Conservation (phyloP, 2,329 filamentous ascomycete genomes). For the Aspergillus awamori region DNA sequence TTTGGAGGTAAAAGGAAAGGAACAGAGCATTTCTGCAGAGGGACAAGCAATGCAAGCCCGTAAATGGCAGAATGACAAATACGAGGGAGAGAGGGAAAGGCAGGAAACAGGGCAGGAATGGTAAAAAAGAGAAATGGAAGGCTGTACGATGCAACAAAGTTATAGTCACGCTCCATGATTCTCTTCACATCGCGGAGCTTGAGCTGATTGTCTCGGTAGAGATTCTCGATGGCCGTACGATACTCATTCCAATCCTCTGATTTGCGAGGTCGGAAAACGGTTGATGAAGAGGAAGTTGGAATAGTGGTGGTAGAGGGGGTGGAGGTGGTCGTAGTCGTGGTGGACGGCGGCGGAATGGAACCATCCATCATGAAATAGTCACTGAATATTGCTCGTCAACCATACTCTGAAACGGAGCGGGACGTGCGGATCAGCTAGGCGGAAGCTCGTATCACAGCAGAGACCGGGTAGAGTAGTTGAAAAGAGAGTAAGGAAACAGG, state of each 20-base stretch:
- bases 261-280: constrained; percentile 38
- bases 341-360: constrained; percentile 28
- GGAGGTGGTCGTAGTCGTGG: constrained; percentile 18
- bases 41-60: background rate
- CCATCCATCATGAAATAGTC: constrained; percentile 28
- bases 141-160: constrained; percentile 40
- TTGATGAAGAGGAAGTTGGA: constrained; percentile 18
- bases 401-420: constrained; percentile 23
- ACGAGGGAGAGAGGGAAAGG: background rate
- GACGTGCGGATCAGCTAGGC: background rate
- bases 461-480: background rate
- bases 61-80: background rate
- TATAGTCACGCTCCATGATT: constrained; percentile 42
- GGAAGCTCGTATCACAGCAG: background rate
- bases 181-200: constrained; percentile 41
- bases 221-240: constrained; percentile 38
- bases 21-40: constrained; percentile 1
- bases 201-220: constrained; percentile 40
- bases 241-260: constrained; percentile 43
- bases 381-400: constrained; percentile 14
- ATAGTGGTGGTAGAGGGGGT: constrained; percentile 8
- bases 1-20: constrained; percentile 8
- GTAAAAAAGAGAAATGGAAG: constrained; percentile 12
- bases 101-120: background rate
- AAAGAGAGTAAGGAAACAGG: background rate